These are phyloP conservation scores for Aureobasidium zeae DNA, from an alignment of 2,329 filamentous ascomycete species.

Conservation along the genomic window DNA sequence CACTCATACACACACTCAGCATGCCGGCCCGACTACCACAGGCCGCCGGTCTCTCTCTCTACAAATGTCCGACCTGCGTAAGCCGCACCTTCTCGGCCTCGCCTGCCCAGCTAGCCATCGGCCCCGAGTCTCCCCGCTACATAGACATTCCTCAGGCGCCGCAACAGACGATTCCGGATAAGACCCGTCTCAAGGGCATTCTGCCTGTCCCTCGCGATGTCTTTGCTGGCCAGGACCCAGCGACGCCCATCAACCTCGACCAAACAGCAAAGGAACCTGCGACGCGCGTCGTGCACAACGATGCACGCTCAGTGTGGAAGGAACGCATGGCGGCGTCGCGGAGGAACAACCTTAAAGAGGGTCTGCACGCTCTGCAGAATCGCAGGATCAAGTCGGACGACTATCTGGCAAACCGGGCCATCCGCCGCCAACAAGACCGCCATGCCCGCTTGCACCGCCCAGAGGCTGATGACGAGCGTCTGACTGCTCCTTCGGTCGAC, in stretches of 20 bases:
- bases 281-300: slow-evolving; percentile 49
- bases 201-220: slow-evolving; percentile 76
- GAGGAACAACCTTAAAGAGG: slow-evolving; percentile 61
- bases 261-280: slow-evolving; percentile 13
- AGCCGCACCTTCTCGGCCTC: slow-evolving; percentile 39
- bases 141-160: slow-evolving; percentile 69
- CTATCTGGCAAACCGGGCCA: slow-evolving; percentile 34
- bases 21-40: slow-evolving; percentile 15
- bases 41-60: slow-evolving; percentile 18
- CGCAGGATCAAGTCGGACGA: slow-evolving; percentile 47
- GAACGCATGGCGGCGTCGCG: slow-evolving; percentile 61
- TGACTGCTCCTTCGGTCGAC: slow-evolving; percentile 59
- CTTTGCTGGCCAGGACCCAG: slow-evolving; percentile 43
- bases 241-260: slow-evolving; percentile 1
- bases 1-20: background rate
- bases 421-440: slow-evolving; percentile 41
- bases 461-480: slow-evolving; percentile 63
- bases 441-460: slow-evolving; percentile 50
- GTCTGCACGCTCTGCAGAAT: slow-evolving; percentile 58
- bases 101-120: slow-evolving; percentile 41
- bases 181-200: slow-evolving; percentile 57
- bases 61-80: slow-evolving; percentile 29
- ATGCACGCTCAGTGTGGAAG: slow-evolving; percentile 52
- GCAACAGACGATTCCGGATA: slow-evolving; percentile 53
- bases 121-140: slow-evolving; percentile 80